Evolutionary conservation across 257 asterid genomes (phyloP), one percentile per base, ranked within the genome.

Genomic region (Solanum verrucosum): DNA sequence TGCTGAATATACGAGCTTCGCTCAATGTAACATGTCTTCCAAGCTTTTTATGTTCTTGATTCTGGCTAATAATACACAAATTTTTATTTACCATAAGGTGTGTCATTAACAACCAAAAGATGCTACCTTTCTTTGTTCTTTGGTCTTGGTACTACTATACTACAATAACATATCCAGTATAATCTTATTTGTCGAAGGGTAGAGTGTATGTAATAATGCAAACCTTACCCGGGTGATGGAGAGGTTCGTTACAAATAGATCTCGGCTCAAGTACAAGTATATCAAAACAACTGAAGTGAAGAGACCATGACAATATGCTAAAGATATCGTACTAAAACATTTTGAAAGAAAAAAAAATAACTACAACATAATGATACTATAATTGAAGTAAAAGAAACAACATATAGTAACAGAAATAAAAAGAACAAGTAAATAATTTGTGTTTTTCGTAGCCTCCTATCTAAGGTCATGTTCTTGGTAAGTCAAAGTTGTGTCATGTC

Each of bases 11-110:
- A 42, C 83, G 42, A 14, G 87, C 59, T 88, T 77, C 5, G 34
- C 83, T 84, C 35, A 31, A 60, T 75, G 86, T 88, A 15, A 75
- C 82, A 84, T 72, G 42, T 23, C 29, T 13, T 52, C 14, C 5
- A 33, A 78, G 42, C 44, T 10, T 25, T 72, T 20, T 71, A 23
- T 83, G 15, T 68, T 70, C 33, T 86, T 21, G 7, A 21, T 13
- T 31, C n/a, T 40, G 37, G 8, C 65, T 78, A 42, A 31, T 78
- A 42, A 31, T 14, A 29, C 74, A 70, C 37, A 56, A 52, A 6
- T 16, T 56, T 52, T 13, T 52, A 16, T 52, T 49, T 15, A 49
- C 1, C 65, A 20, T 56, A 73, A 73, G 27, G 16, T 18, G 46
- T 34, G 46, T 0, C 44, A 73, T 42, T 73, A 73, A 73, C 46